Base-by-base conservation (phyloP, 2,329 filamentous ascomycete genomes). In the Penicillium vulpinum region DNA sequence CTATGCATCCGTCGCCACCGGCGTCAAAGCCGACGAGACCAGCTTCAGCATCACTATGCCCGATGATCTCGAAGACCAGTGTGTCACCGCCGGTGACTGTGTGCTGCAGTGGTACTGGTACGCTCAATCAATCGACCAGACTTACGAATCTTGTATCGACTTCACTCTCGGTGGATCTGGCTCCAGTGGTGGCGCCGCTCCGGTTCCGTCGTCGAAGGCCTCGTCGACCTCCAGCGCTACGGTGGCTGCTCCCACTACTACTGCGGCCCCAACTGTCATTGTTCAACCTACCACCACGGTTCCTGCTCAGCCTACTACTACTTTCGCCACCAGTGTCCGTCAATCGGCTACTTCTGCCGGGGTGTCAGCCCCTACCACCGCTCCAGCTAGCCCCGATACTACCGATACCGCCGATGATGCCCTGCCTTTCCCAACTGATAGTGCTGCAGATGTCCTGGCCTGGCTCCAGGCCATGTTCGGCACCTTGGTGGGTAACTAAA, bases 51-150 rank as follows among this genome's bases (percentile, higher is more conserved):
- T 73, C 48, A 71, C 69, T 22, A 66, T 72, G 49, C 70, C 69
- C n/a, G 60, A 67, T 4, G 60, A 69, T 43, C 57, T 73, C 11
- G 67, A 62, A 40, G 48, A 50, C 38, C 52, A 68, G 62, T 72
- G 70, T 49, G 51, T 58, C 18, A 61, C 65, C 54, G 67, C 67
- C 16, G 70, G 69, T 48, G 65, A 61, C 35, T 72, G 70, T 66
- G 70, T 73, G 28, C 57, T 73, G 33, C 70, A 73, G 63, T 73
- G 70, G 70, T 73, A 72, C 61, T 72, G 70, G 70, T 67, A 61
- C 24, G 69, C 70, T 28, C 48, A 69, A 61, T 70, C 67, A 5
- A 69, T 72, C 29, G 68, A 71, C 45, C 70, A 73, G 68, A 73
- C 71, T 52, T 73, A 73, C 31, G 69, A 73, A 65, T 71, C 70